Base-by-base conservation (phyloP, 106 monocot genomes). In the Phalaenopsis equestris region DNA sequence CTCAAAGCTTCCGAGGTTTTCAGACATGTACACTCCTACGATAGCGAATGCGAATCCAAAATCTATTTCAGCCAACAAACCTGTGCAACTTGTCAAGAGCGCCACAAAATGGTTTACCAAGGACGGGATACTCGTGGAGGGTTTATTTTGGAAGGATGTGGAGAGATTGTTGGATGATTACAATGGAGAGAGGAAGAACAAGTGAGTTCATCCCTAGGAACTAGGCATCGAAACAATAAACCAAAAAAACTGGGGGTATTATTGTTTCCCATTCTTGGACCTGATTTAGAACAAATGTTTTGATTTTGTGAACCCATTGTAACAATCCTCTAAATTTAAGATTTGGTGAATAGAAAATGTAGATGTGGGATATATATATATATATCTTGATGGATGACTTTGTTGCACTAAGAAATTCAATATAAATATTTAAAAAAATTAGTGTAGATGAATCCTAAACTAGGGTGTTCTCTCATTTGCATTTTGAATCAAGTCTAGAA, bases 1-100 rank as follows among this genome's bases (percentile, higher is more conserved):
- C 36, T 94, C 94, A 10, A 94, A 94, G 77, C 86, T 98, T 38
- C 92, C 97, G 24, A 90, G 92, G 80, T 98, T 92, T 67, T 90
- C 89, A 38, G 97, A 98, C 80, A 79, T 84, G 86, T 94, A 94
- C 73, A 94, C 89, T 80, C 89, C 94, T 46, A 91, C 87, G 8
- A 65, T 98, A 77, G 90, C 90, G 21, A 94, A 94, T 87, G 86
- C 94, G 15, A 94, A 98, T 86, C 94, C 92, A 38, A 90, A 94
- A 77, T 98, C 97, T 75, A 87, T 89, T 77, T 87, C 90, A 81
- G 90, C 92, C 12, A 97, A 88, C 42, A 85, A 86, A 83, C 56
- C 94, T 42, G 90, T 92, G 18, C 80, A 90, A 11, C 82, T 98
- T 19, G 89, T 87, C 39, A 94, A 90, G 86, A 94, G 94, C 56